Conservation (phyloP, 495 filamentous ascomycete genomes). For the Penicillium alfredii region DNA sequence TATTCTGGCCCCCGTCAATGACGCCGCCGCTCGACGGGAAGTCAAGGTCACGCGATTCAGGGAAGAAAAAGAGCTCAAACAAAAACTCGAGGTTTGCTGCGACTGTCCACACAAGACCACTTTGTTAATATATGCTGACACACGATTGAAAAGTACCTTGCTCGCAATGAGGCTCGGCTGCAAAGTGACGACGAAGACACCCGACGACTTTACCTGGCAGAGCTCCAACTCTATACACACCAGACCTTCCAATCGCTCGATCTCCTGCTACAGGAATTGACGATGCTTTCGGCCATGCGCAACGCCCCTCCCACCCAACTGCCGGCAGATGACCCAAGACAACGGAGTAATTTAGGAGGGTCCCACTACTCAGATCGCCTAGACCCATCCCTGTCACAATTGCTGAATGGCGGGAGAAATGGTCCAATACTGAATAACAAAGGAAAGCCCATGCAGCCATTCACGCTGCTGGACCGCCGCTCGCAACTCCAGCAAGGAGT, state of each 20-base stretch:
- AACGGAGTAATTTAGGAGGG: slow-evolving; percentile 33
- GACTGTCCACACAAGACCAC: neutral
- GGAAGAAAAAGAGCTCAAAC: slow-evolving; percentile 79
- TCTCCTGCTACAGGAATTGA: slow-evolving; percentile 71
- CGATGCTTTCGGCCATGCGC: slow-evolving; percentile 73
- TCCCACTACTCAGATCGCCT: slow-evolving; percentile 69
- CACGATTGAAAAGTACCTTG: slow-evolving; percentile 45
- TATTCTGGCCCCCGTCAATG: slow-evolving; percentile 59
- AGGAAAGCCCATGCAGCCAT: slow-evolving; percentile 86
- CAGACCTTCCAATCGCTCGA: slow-evolving; percentile 82
- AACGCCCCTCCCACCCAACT: slow-evolving; percentile 23
- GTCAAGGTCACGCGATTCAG: slow-evolving; percentile 82
- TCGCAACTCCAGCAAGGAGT: slow-evolving; percentile 75
- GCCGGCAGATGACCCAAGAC: slow-evolving; percentile 44
- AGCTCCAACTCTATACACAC: slow-evolving; percentile 65
- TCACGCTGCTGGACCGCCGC: slow-evolving; percentile 75
- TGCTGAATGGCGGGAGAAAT: slow-evolving; percentile 44
- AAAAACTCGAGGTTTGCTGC: slow-evolving; percentile 63
- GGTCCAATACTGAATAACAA: slow-evolving; percentile 76
- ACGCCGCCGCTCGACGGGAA: slow-evolving; percentile 67
- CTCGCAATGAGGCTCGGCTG: slow-evolving; percentile 51
- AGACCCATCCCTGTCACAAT: slow-evolving; percentile 54
- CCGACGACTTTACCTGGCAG: slow-evolving; percentile 70
- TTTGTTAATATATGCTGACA: slow-evolving; percentile 18
- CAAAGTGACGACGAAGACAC: slow-evolving; percentile 72